Evolutionary conservation across 2,329 filamentous ascomycete genomes (phyloP), one percentile per base, ranked within the genome.

Genomic region (Pochonia chlamydosporia): DNA sequence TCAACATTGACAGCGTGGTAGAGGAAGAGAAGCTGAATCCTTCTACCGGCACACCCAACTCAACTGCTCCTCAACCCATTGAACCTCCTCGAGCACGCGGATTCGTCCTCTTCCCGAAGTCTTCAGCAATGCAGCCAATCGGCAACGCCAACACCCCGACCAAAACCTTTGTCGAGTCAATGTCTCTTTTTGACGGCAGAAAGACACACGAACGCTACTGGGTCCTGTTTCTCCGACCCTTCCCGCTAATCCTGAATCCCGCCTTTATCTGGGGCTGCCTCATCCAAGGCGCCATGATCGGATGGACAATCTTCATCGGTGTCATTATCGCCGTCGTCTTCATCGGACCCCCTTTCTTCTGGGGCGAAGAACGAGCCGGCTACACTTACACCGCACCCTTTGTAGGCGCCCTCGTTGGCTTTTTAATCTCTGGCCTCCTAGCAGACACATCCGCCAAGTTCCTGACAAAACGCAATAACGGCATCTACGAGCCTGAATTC

Each of bases 221-320:
- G 66, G 78, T 79, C 51, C 69, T 84, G 7, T 59, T 81, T 14
- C 59, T 83, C n/a, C 79, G 91, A 3, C 92, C 91, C 0, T 84
- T 96, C 45, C 88, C 88, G 0, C 76, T 96, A 1, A 85, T 95
- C 56, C 64, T 86, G 6, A 91, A 96, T 62, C 91, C 90, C 0
- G 88, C 87, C 7, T 89, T 96, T 56, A 66, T 95, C 35, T 96
- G 89, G 87, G 75, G 73, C 21, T 75, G 74, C 58, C 73, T 96
- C 3, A 88, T 91, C 43, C 91, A 96, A 73, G 91, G 91, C 14
- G 81, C 87, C 4, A 81, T 96, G 60, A 96, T 96, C 59, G 92
- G 91, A 54, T 97, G 92, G 91, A 95, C 91, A 1, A 88, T 96
- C 14, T 89, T 96, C 60, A 92, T 95, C 54, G 87, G 88, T 48